These are phyloP conservation scores for Buddleja alternifolia DNA, from an alignment of 257 asterid genomes.

Conservation along the genomic window DNA sequence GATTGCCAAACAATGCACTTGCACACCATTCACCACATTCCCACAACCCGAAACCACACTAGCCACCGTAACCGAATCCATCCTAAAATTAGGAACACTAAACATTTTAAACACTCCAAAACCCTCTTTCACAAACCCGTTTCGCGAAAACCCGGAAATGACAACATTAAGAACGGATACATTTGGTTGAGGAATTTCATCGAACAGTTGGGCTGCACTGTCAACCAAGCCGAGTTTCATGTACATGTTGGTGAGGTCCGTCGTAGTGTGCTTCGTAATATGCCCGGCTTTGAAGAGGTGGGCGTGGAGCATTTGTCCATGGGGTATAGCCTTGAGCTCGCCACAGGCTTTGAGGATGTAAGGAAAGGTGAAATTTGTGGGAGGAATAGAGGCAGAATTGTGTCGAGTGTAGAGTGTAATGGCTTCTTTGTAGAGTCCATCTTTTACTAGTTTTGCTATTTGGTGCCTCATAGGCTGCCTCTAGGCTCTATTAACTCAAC, in stretches of 20 bases:
- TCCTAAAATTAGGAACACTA: constrained; percentile 36
- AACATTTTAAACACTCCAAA: constrained; percentile 44
- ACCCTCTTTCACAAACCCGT: constrained; percentile 52
- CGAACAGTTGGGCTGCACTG: constrained; percentile 71
- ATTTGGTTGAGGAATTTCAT: constrained; percentile 67
- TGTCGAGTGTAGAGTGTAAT: constrained; percentile 49
- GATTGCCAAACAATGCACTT: constrained; percentile 72
- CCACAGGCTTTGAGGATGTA: constrained; percentile 85
- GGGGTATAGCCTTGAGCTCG: constrained; percentile 47
- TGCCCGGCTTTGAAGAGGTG: constrained; percentile 66
- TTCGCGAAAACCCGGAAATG: constrained; percentile 73
- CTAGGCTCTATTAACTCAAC: constrained; percentile 25
- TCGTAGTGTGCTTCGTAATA: constrained; percentile 48
- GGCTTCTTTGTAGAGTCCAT: constrained; percentile 75
- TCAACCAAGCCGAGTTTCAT: constrained; percentile 51
- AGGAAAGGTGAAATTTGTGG: constrained; percentile 74
- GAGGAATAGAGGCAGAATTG: constrained; percentile 54
- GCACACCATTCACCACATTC: constrained; percentile 46
- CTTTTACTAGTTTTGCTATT: constrained; percentile 60
- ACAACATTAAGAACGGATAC: constrained; percentile 53
- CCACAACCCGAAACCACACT: constrained; percentile 58
- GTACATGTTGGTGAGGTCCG: constrained; percentile 67
- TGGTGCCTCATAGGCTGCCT: constrained; percentile 61
- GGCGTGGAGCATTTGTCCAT: constrained; percentile 71
- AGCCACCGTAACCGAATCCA: constrained; percentile 75